Evolutionary conservation across 805 yeast species (phyloP).

Genomic region (Pichia manshurica): DNA sequence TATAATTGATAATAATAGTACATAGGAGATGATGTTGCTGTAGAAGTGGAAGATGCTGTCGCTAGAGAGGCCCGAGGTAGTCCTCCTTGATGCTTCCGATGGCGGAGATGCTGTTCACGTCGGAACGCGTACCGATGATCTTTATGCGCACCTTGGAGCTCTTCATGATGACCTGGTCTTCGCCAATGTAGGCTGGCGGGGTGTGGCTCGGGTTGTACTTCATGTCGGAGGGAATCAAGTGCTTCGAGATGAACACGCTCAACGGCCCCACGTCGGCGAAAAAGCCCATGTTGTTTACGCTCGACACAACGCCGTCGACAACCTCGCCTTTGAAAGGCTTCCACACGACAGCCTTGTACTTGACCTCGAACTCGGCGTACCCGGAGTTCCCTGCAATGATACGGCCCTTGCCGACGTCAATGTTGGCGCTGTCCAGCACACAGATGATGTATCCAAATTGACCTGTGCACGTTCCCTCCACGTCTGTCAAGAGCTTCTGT

Average conservation of each 20-base stretch:
- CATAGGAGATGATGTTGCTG: background rate
- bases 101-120: constrained; percentile 94
- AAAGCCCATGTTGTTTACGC: constrained; percentile 91
- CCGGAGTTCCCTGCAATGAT: constrained; percentile 83
- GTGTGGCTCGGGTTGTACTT: constrained; percentile 89
- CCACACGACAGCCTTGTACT: constrained; percentile 95
- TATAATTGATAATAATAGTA: no score
- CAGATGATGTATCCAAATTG: constrained; percentile 97
- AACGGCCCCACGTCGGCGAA: constrained; percentile 98
- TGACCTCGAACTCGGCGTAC: constrained; percentile 92
- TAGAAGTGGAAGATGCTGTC: background rate
- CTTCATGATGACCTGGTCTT: constrained; percentile 91
- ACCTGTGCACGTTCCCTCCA: constrained; percentile 98
- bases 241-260: constrained; percentile 90
- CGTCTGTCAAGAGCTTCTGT: constrained; percentile 87
- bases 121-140: constrained; percentile 95
- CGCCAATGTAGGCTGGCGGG: constrained; percentile 96
- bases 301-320: constrained; percentile 92
- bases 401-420: constrained; percentile 91
- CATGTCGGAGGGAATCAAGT: constrained; percentile 91
- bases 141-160: constrained; percentile 91
- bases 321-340: constrained; percentile 98
- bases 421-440: constrained; percentile 88
- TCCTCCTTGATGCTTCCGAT: constrained; percentile 98
- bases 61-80: constrained; percentile 76